Evolutionary conservation across 345 rosid species (phyloP), one percentile per base, ranked within the genome.

Genomic region (Brassica juncea): DNA sequence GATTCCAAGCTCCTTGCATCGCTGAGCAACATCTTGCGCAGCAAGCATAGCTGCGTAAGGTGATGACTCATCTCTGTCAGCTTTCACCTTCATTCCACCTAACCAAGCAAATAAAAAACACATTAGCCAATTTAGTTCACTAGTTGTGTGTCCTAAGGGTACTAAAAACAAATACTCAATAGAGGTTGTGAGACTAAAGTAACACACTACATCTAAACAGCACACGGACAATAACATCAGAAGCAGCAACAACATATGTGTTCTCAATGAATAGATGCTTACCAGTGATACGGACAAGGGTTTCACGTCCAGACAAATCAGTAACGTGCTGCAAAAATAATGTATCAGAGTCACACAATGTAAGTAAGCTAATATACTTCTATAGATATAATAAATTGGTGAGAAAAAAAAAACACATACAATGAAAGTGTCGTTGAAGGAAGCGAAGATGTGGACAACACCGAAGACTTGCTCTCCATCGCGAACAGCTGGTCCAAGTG

Each of bases 41-140:
- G 93, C 96, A 91, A 91, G 96, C 93, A 91, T 89, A 68, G 96
- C 96, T 34, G 96, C 93, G 68, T 91, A 89, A 6, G 93, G 93
- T 14, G 96, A 91, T 11, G 96, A 89, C 70, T 89, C 93, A 72
- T 91, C 93, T 77, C 91, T 85, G 66, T 91, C 96, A 21, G 98
- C 98, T 81, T 93, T 93, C 73, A 93, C 98, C 87, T 93, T 93
- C 98, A 93, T 90, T 16, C 98, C 97, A 60, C 98, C 97, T 93
- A 2, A 35, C 39, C 39, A 35, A 35, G 9, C 39, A 35, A 35
- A 35, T 35, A 35, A 32, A 32, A 32, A 32, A 6, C 4, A 32
- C 35, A 27, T 27, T 27, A 27, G 3, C 28, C 28, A 27, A 27
- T 27, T 27, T 27, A 27, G 28, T 27, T 27, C 28, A 27, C 28